A percentile compares a stretch with the other conserved stretches of the same genome.
These are phyloP conservation scores for Boletus speciosus DNA, from an alignment of 768 basidiomycete genomes.

Conservation along the genomic window DNA sequence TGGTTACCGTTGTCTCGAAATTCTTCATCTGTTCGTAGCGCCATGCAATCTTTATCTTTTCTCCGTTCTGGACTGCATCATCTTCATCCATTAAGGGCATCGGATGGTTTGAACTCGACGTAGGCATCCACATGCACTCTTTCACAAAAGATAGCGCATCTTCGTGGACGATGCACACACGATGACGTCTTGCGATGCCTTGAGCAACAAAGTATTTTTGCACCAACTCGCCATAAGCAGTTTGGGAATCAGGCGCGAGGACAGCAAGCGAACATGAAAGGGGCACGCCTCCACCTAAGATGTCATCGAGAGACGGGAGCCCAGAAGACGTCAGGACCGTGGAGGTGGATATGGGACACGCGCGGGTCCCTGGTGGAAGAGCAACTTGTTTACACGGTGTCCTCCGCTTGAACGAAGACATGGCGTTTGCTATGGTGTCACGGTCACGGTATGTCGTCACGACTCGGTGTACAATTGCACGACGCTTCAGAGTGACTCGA, in stretches of 20 bases:
- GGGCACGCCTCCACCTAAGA: constrained; percentile 89
- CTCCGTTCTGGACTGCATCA: constrained; percentile 37
- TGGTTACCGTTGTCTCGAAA: constrained; percentile 80
- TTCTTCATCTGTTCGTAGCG: constrained; percentile 91
- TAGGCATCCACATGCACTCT: constrained; percentile 80
- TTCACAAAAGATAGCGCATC: constrained; percentile 55
- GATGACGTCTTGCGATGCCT: constrained; percentile 72
- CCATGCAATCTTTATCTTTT: constrained; percentile 94
- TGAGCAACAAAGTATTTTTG: constrained; percentile 89
- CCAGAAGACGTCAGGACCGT: constrained; percentile 77
- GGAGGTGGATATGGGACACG: constrained; percentile 53
- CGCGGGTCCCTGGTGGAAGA: constrained; percentile 50
- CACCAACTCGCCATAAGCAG: constrained; percentile 80
- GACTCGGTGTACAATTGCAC: too few species aligned
- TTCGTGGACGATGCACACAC: constrained; percentile 62
- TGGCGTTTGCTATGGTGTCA: constrained; percentile 21
- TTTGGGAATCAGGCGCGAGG: constrained; percentile 82
- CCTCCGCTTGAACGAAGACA: constrained; percentile 84
- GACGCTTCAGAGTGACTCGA: background rate
- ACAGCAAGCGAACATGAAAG: constrained; percentile 70
- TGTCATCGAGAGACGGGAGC: constrained; percentile 89
- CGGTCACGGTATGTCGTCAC: constrained; percentile 14
- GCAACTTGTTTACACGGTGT: constrained; percentile 41
- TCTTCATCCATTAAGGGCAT: constrained; percentile 31
- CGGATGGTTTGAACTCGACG: constrained; percentile 7